Base-by-base conservation (phyloP, 805 yeast species). In the Debaryomyces maramus region DNA sequence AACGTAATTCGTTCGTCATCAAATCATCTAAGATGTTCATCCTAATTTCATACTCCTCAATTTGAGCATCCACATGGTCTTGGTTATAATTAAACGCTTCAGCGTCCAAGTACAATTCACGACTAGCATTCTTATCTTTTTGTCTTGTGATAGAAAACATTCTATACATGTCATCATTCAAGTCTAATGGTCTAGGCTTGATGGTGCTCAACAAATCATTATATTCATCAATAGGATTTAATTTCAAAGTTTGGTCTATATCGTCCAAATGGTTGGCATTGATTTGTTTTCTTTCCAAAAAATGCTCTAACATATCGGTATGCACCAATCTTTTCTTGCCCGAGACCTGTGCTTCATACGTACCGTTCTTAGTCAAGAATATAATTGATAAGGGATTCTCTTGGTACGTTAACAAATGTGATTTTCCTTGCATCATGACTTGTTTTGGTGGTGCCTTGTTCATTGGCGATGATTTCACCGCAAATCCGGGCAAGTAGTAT, bases 401-500 rank as follows among this genome's bases (percentile, higher is more conserved):
- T 23, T 67, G 65, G 40, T 57, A 52, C 0, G 76, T 58, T 30
- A 70, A 55, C 21, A 72, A 38, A 46, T 58, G 69, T 5, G 75
- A 66, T 46, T 67, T 70, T 1, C 73, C 73, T 46, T 69, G 70
- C 42, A 68, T 44, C 46, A 53, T 49, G 16, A 70, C 70, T 39
- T 61, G 69, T 10, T 53, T 36, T 27, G 63, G 67, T 9, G 65
- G 59, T 8, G 63, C 61, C 45, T 56, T 52, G 32, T 56, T 59
- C 56, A 53, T 55, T 4, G 64, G 64, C 9, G 60, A 50, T 16
- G 29, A 36, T 32, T 49, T 51, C 2, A 59, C 60, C n/a, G 67
- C 64, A 50, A 69, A 72, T 0, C 77, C 77, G 0, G 77, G 75
- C 16, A 67, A 50, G 20, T 58, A 41, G n/a, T 46, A 46, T 58